phyloP scores from a whole-genome alignment of 352 stramenopile genomes.

The Phytophthora nicotianae region DNA sequence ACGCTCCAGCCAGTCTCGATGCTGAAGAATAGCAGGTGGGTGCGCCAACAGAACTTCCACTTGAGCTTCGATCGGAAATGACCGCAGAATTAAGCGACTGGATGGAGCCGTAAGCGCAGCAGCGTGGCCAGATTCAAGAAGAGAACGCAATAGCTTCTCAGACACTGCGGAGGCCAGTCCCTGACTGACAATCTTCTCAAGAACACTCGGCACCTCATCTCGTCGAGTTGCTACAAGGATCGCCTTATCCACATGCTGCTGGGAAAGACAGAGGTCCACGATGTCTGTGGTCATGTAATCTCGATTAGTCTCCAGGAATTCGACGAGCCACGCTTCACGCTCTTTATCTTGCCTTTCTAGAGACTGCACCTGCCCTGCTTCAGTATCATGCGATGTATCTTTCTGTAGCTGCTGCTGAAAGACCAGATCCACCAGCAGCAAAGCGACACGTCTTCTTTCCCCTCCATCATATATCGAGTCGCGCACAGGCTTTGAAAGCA shows the following conservation, averaged over 20 bases:
- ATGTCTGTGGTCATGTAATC: conserved; percentile 71
- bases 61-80: conserved; percentile 56
- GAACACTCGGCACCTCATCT: conserved; percentile 49
- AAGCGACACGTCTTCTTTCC: conserved; percentile 58
- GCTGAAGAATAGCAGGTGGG: conserved; percentile 52
- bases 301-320: conserved; percentile 58
- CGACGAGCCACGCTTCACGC: conserved; percentile 51
- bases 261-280: conserved; percentile 68
- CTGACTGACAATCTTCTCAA: conserved; percentile 56
- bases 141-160: conserved; percentile 34
- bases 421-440: conserved; percentile 61
- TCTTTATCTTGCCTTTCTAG: conserved; percentile 41
- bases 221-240: conserved; percentile 59
- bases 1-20: conserved; percentile 77
- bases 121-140: conserved; percentile 52
- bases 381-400: conserved; percentile 19
- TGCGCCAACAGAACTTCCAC: conserved; percentile 58
- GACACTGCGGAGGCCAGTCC: conserved; percentile 55
- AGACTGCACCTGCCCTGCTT: neutral
- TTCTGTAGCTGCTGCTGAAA: conserved; percentile 63
- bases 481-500: conserved; percentile 44
- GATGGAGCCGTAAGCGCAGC: conserved; percentile 41
- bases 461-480: conserved; percentile 39
- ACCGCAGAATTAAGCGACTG: conserved; percentile 59
- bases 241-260: conserved; percentile 72